Conservation (phyloP, 2,329 filamentous ascomycete genomes). For the Chrysoporthe cubensis region DNA sequence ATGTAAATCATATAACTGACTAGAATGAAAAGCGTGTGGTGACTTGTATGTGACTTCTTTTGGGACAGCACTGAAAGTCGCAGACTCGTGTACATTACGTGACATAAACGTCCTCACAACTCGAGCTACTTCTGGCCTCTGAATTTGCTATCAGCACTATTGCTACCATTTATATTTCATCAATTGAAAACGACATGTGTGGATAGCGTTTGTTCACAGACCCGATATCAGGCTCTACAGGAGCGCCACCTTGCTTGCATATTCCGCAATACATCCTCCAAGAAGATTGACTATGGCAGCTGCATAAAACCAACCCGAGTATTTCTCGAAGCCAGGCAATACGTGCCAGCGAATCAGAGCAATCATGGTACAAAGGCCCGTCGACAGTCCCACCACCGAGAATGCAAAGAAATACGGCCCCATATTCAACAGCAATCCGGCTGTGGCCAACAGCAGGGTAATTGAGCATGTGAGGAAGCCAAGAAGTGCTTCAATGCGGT, state of each 20-base stretch:
- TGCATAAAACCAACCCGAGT: constrained; percentile 2
- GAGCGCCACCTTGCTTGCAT: background rate
- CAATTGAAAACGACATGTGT: no score
- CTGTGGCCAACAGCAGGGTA: background rate
- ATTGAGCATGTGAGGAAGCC: background rate
- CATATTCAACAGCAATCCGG: background rate
- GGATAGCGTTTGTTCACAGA: no score
- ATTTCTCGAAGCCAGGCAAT: background rate
- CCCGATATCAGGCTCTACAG: no score
- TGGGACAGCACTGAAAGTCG: no score
- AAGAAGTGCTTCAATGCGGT: constrained; percentile 32
- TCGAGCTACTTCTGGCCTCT: no score
- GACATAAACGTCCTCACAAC: no score
- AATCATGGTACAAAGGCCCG: background rate
- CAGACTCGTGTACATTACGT: no score
- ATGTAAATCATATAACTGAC: no score
- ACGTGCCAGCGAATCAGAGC: constrained; percentile 1
- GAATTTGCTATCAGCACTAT: no score
- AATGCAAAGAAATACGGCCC: background rate
- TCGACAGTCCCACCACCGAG: background rate
- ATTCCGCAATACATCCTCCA: constrained; percentile 1
- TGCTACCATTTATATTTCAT: no score
- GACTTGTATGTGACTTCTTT: no score
- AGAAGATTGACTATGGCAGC: background rate
- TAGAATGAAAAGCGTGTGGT: no score